phyloP scores from a whole-genome alignment of 768 basidiomycete species.

The Leccinum rimulosum region DNA sequence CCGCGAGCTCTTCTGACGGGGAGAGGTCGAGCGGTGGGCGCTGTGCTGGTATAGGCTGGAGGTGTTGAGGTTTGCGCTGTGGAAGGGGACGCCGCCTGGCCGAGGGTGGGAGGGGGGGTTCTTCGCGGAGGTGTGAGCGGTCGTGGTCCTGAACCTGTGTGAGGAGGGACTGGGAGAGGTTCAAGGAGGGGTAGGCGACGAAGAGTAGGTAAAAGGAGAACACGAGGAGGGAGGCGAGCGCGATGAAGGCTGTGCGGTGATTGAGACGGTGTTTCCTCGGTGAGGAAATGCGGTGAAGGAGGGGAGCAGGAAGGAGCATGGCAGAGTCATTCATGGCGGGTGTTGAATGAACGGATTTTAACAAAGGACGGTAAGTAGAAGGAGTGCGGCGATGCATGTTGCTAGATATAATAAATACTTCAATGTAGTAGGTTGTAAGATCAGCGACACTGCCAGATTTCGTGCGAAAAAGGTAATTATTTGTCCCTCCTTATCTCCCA shows the following conservation, averaged over 20 bases:
- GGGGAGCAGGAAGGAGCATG: conserved; percentile 34
- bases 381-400: conserved; percentile 30
- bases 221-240: conserved; percentile 48
- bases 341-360: conserved; percentile 7
- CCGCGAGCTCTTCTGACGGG: conserved; percentile 65
- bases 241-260: conserved; percentile 53
- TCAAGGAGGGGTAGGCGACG: conserved; percentile 41
- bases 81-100: conserved; percentile 15
- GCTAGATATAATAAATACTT: background rate
- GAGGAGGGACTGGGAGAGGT: conserved; percentile 36
- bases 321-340: background rate
- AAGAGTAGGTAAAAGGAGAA: conserved; percentile 58
- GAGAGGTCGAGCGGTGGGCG: conserved; percentile 47
- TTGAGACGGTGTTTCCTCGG: conserved; percentile 39
- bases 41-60: conserved; percentile 13
- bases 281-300: conserved; percentile 21
- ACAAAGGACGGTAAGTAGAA: conserved; percentile 17
- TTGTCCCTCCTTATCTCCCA: background rate
- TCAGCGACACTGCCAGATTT: background rate
- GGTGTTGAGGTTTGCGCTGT: conserved; percentile 7
- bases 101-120: conserved; percentile 27
- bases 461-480: background rate
- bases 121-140: background rate
- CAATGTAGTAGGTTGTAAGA: background rate
- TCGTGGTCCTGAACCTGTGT: conserved; percentile 17